Conservation (phyloP, 179 eudicot species). For the Beta corolliflora region DNA sequence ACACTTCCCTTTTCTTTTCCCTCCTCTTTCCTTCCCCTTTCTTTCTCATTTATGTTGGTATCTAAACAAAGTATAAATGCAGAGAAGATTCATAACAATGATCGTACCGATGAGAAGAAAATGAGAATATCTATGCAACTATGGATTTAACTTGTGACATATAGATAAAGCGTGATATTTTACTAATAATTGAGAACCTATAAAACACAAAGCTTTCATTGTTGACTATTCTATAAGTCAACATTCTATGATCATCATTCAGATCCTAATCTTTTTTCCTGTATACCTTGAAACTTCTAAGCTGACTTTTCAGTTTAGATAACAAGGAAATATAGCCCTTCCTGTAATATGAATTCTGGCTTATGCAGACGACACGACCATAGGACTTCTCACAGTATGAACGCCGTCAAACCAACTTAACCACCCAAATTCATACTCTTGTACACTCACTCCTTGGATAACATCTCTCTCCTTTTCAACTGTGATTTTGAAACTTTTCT, state of each 20-base stretch:
- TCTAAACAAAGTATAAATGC: too few relatives aligned
- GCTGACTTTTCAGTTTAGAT: constrained; percentile 3
- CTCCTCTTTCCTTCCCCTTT: too few relatives aligned
- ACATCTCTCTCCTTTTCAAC: constrained; percentile 26
- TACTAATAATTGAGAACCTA: background rate
- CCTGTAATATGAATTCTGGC: background rate
- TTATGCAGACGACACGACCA: constrained; percentile 52
- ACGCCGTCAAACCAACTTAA: constrained; percentile 61
- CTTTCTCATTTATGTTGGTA: too few relatives aligned
- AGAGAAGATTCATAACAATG: too few relatives aligned
- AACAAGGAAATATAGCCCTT: background rate
- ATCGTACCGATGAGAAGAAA: background rate
- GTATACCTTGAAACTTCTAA: background rate
- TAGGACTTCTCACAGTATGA: constrained; percentile 64
- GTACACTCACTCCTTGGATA: background rate
- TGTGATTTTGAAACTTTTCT: constrained; percentile 41
- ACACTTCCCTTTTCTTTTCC: too few relatives aligned
- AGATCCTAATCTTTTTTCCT: background rate
- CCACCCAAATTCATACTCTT: constrained; percentile 51
- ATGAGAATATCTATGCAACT: background rate
- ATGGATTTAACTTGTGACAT: background rate
- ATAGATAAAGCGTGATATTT: background rate
- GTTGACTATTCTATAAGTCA: background rate
- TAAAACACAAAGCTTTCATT: background rate
- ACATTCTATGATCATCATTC: background rate